Evolutionary conservation across 2,329 filamentous ascomycete genomes (phyloP).

Genomic region (Catunica adiposa): DNA sequence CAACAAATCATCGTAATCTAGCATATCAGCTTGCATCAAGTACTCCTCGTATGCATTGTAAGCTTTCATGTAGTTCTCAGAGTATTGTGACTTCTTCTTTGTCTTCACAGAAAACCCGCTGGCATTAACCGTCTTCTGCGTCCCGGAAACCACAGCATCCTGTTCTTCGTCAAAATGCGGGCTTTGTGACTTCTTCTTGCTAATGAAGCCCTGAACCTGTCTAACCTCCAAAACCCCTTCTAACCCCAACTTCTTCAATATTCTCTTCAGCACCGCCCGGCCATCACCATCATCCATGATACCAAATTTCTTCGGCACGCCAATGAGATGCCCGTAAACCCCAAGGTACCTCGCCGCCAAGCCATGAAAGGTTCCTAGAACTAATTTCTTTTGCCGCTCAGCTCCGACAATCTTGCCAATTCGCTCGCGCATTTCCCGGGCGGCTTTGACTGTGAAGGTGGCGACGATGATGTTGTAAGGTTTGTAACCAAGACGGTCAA

Average conservation of each 20-base stretch:
- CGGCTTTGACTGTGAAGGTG: slow-evolving; percentile 93
- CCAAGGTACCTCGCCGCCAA: slow-evolving; percentile 74
- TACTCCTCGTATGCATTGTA: slow-evolving; percentile 66
- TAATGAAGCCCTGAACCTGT: slow-evolving; percentile 59
- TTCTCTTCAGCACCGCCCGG: slow-evolving; percentile 60
- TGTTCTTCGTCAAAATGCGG: slow-evolving; percentile 4
- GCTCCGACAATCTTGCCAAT: slow-evolving; percentile 69
- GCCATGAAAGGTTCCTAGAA: slow-evolving; percentile 89
- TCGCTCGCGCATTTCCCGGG: slow-evolving; percentile 79
- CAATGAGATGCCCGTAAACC: slow-evolving; percentile 70
- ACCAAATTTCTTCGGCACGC: slow-evolving; percentile 65
- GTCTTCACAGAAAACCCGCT: slow-evolving; percentile 17
- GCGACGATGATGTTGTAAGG: slow-evolving; percentile 87
- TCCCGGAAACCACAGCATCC: neutral
- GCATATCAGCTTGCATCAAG: slow-evolving; percentile 57
- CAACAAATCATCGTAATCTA: slow-evolving; percentile 90
- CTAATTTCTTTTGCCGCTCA: slow-evolving; percentile 55
- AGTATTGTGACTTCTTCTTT: slow-evolving; percentile 22
- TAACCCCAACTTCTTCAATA: slow-evolving; percentile 58
- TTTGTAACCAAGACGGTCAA: slow-evolving; percentile 52
- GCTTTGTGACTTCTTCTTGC: slow-evolving; percentile 42
- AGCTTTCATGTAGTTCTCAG: slow-evolving; percentile 46
- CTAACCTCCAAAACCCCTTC: slow-evolving; percentile 46
- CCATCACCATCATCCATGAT: slow-evolving; percentile 80
- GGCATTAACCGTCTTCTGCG: slow-evolving; percentile 9